A percentile compares a stretch with the other conserved stretches of the same genome.
phyloP scores from a whole-genome alignment of 257 asterid genomes.

The Solanum virginianum region DNA sequence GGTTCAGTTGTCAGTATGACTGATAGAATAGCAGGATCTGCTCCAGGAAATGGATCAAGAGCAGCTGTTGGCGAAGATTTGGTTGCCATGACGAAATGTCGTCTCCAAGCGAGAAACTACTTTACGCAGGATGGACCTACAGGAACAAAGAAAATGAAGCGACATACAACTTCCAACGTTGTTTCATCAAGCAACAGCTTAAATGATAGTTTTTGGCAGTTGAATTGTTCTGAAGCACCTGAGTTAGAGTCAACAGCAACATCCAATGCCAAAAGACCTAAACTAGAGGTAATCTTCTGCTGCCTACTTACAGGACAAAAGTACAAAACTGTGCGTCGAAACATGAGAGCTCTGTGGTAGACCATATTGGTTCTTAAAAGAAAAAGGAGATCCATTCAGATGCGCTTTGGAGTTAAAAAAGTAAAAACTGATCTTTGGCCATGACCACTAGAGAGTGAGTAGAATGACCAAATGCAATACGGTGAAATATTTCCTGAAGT shows the following conservation, averaged over 20 bases:
- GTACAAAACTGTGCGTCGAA: background rate
- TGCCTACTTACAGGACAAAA: background rate
- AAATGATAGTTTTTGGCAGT: constrained; percentile 49
- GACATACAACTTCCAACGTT: constrained; percentile 75
- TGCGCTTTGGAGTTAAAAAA: background rate
- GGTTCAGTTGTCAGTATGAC: constrained; percentile 88
- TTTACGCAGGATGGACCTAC: constrained; percentile 73
- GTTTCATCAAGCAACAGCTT: constrained; percentile 70
- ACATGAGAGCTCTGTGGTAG: background rate
- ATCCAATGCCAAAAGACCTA: constrained; percentile 48
- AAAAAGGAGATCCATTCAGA: background rate
- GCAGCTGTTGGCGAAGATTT: constrained; percentile 98
- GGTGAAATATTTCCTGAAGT: background rate
- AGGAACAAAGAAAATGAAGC: constrained; percentile 81
- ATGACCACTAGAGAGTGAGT: background rate
- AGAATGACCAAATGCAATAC: background rate
- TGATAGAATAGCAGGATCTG: constrained; percentile 96
- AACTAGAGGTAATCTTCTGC: constrained; percentile 42
- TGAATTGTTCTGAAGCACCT: constrained; percentile 49
- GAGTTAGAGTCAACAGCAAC: constrained; percentile 92
- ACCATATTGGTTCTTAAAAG: background rate
- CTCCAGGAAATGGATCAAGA: constrained; percentile 97
- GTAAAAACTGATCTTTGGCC: background rate
- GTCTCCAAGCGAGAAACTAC: constrained; percentile 74
- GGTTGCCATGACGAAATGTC: constrained; percentile 95